Conservation (phyloP, 169 alveolate genomes). For the Cryptosporidium tyzzeri region DNA sequence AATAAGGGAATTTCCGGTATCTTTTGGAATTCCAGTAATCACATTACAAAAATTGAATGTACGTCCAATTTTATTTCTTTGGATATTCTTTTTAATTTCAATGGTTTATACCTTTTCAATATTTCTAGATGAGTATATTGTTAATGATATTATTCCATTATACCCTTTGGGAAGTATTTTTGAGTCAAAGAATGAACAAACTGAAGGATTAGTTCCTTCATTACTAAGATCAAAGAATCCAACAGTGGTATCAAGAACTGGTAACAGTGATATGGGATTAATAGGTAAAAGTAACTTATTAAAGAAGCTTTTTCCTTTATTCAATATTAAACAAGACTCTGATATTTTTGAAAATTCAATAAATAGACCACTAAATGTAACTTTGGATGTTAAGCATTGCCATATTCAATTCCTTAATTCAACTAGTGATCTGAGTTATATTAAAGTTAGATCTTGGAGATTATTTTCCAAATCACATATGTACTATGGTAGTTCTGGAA, state of each 20-base stretch:
- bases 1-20: constrained; percentile 25
- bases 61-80: constrained; percentile 31
- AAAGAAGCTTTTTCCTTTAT: constrained; percentile 16
- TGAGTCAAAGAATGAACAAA: neutral
- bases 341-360: neutral
- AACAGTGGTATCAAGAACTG: neutral
- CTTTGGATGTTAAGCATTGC: constrained; percentile 53
- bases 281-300: neutral
- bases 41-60: constrained; percentile 30
- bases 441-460: constrained; percentile 61
- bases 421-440: constrained; percentile 26
- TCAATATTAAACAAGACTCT: neutral
- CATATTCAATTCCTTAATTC: constrained; percentile 56
- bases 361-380: constrained; percentile 24
- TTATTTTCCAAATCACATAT: constrained; percentile 47
- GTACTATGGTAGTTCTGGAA: constrained; percentile 41
- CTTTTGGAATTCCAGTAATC: constrained; percentile 57
- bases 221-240: constrained; percentile 28
- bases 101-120: neutral
- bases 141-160: constrained; percentile 51
- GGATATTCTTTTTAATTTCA: constrained; percentile 3
- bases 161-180: constrained; percentile 7
- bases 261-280: neutral
- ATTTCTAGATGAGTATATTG: constrained; percentile 34
- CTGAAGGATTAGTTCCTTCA: constrained; percentile 12